Evolutionary conservation across 2,329 filamentous ascomycete genomes (phyloP).

Genomic region (Monosporascus ibericus): DNA sequence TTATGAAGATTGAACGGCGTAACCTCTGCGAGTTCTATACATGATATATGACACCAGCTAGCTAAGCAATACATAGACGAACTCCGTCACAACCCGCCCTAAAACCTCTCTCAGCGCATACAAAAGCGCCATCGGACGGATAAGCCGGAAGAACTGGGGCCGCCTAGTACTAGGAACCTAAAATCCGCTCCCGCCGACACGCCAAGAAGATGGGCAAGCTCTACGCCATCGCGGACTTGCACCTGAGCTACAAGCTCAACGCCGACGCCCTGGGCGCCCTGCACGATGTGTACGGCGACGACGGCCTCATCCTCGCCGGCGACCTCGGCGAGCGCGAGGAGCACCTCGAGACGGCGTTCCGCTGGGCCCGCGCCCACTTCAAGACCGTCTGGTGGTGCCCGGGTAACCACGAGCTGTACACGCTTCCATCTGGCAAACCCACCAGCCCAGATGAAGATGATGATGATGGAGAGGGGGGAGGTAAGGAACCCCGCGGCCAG

Average conservation of each 20-base stretch:
- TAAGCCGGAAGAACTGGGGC: no score
- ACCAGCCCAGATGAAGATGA: no score
- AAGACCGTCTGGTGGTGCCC: constrained; percentile 47
- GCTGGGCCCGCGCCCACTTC: constrained; percentile 23
- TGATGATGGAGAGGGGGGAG: background rate
- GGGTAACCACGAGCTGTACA: constrained; percentile 54
- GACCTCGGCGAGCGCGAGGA: constrained; percentile 31
- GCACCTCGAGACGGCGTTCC: constrained; percentile 29
- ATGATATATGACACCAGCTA: no score
- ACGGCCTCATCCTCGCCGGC: constrained; percentile 31
- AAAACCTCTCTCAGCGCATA: no score
- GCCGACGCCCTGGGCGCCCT: constrained; percentile 23
- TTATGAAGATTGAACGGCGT: no score
- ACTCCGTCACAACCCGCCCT: no score
- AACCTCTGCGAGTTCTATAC: no score
- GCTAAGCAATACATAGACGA: no score
- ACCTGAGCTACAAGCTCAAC: constrained; percentile 29
- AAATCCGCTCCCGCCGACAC: no score
- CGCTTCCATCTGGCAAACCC: constrained; percentile 26
- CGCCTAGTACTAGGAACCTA: no score
- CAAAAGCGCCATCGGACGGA: no score
- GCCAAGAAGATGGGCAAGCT: constrained; percentile 16
- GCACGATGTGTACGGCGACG: constrained; percentile 23
- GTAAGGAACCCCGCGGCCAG: constrained; percentile 36
- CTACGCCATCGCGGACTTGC: constrained; percentile 32